Evolutionary conservation across 2,329 filamentous ascomycete genomes (phyloP).

Genomic region (Xylariaceae sp.): DNA sequence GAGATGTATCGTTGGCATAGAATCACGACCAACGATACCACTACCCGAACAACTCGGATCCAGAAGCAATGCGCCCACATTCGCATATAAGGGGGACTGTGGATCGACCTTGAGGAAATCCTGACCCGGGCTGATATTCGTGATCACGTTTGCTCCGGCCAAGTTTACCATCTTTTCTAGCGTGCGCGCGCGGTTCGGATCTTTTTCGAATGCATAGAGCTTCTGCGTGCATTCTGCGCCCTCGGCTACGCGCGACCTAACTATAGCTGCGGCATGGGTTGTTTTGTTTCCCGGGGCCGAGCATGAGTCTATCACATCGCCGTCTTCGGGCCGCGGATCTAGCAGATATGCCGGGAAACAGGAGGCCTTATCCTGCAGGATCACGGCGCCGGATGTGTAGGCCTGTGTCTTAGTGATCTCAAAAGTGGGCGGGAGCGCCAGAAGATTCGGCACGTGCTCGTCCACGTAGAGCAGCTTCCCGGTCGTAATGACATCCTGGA

Average conservation of each 20-base stretch:
- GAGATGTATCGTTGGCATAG: slow-evolving; percentile 63
- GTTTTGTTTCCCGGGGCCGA: slow-evolving; percentile 97
- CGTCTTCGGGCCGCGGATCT: slow-evolving; percentile 59
- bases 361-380: slow-evolving; percentile 93
- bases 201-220: slow-evolving; percentile 78
- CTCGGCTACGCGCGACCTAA: slow-evolving; percentile 43
- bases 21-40: slow-evolving; percentile 86
- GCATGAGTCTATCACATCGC: slow-evolving; percentile 85
- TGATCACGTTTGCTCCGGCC: slow-evolving; percentile 63
- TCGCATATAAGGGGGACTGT: slow-evolving; percentile 50
- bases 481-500: slow-evolving; percentile 51
- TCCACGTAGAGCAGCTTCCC: slow-evolving; percentile 65
- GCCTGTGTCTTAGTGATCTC: slow-evolving; percentile 69
- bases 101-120: slow-evolving; percentile 81
- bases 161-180: slow-evolving; percentile 78
- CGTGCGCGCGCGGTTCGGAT: slow-evolving; percentile 63
- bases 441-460: slow-evolving; percentile 71
- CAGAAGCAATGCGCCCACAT: slow-evolving; percentile 77
- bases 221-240: slow-evolving; percentile 33
- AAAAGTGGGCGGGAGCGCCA: slow-evolving; percentile 67
- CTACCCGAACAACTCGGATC: slow-evolving; percentile 96
- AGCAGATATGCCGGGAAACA: slow-evolving; percentile 93
- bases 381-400: slow-evolving; percentile 72
- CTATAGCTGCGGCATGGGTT: slow-evolving; percentile 78
- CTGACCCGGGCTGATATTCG: slow-evolving; percentile 64